These are phyloP conservation scores for Ceratonia siliqua DNA, from an alignment of 306 rosid genomes.

Conservation along the genomic window DNA sequence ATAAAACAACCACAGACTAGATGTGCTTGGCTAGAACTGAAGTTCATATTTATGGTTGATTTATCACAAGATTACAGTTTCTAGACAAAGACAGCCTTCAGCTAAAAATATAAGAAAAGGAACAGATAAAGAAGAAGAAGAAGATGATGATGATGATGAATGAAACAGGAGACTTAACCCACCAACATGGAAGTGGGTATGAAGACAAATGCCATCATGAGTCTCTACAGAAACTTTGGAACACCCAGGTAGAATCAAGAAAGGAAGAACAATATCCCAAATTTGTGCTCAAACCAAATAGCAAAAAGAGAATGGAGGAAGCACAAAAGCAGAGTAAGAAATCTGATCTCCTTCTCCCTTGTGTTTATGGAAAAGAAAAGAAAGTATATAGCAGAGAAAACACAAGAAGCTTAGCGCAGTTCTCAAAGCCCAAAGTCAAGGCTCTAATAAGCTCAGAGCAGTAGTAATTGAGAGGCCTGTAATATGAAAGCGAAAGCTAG, in stretches of 20 bases:
- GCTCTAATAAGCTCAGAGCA: constrained; percentile 49
- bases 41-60: no score
- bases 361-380: constrained; percentile 63
- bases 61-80: no score
- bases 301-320: constrained; percentile 31
- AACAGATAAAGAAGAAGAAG: no score
- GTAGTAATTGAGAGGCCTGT: constrained; percentile 46
- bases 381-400: constrained; percentile 42
- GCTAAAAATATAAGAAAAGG: not conserved
- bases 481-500: constrained; percentile 60
- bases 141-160: no score
- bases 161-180: no score
- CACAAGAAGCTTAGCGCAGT: constrained; percentile 49
- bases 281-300: constrained; percentile 28
- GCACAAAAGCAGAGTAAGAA: constrained; percentile 46
- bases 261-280: constrained; percentile 45
- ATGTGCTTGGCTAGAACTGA: no score
- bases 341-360: constrained; percentile 34
- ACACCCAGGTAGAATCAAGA: constrained; percentile 38
- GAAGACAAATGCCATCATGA: constrained; percentile 34
- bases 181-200: constrained; percentile 13
- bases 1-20: no score
- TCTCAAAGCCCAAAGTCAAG: constrained; percentile 63
- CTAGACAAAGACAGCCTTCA: no score
- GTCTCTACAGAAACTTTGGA: constrained; percentile 34